Evolutionary conservation across 768 basidiomycete species (phyloP).

Genomic region (Kwoniella dejecticola): DNA sequence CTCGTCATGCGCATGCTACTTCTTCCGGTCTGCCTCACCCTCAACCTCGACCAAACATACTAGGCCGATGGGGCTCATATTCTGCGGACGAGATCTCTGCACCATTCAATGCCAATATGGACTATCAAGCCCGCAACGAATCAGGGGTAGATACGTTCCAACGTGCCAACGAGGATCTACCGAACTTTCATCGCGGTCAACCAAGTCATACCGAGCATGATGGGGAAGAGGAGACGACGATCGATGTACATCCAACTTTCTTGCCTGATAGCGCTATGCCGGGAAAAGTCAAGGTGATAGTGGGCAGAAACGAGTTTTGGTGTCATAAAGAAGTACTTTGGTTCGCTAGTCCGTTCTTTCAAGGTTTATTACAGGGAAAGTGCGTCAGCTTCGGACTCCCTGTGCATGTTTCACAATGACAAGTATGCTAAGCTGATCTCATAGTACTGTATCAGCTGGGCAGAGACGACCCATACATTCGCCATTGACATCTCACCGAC

Average conservation of each 20-base stretch:
- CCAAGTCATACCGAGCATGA: constrained; percentile 23
- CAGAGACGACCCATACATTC: constrained; percentile 66
- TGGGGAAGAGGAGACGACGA: constrained; percentile 55
- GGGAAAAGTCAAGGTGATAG: constrained; percentile 86
- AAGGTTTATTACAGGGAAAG: constrained; percentile 78
- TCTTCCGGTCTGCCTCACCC: constrained; percentile 9
- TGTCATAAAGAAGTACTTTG: constrained; percentile 86
- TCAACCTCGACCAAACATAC: constrained; percentile 7
- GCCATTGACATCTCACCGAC: constrained; percentile 1
- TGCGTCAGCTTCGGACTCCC: too few species aligned
- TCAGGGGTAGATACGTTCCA: neutral
- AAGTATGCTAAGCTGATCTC: too few species aligned
- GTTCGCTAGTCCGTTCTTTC: constrained; percentile 94
- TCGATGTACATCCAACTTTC: constrained; percentile 81
- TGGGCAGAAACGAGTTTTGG: constrained; percentile 89
- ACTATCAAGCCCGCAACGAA: too few species aligned
- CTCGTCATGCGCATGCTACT: constrained; percentile 28
- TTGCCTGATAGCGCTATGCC: constrained; percentile 68
- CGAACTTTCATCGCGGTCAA: too few species aligned
- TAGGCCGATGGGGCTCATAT: constrained; percentile 11
- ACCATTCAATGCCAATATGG: neutral
- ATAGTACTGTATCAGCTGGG: too few species aligned
- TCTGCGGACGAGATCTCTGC: constrained; percentile 14
- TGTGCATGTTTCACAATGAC: too few species aligned
- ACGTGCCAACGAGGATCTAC: neutral